Evolutionary conservation across 2,329 filamentous ascomycete species (phyloP), one percentile per base, ranked within the genome.

Genomic region (Stagonosporopsis vannaccii): DNA sequence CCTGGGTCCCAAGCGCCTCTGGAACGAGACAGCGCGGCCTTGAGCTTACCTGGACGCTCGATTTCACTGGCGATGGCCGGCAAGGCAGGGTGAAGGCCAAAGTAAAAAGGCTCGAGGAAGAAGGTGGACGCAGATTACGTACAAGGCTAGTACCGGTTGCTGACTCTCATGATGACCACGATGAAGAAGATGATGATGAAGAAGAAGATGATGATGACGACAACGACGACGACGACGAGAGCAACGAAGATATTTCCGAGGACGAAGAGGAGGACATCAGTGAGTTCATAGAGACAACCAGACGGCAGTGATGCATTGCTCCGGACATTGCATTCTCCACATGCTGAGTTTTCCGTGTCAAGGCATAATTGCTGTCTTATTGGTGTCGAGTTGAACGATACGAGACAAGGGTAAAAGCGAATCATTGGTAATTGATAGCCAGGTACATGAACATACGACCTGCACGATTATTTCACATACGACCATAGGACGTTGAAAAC

Each of bases 1-100:
- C 64, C 5, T 82, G 79, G 79, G 66, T 80, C 1, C 72, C 74
- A 5, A 71, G 74, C 17, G 75, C 78, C 22, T 74, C 74, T 8
- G 65, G 69, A 19, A 70, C 69, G 13, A 62, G 58, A 9, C 74
- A 75, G 41, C 69, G 71, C 1, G 63, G 13, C 45, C 59, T 81
- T 22, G 71, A 71, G 30, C 60, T 81, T 33, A 72, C 77, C 4
- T 81, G 79, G 79, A 71, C 59, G 32, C 56, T 82, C 42, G 74
- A 77, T 49, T 80, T 81, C 49, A 68, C 75, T 8, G 75, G 72
- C 0, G 72, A 70, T 41, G 78, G 77, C 0, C 74, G 74, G 25
- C 79, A 79, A 73, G 75, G 74, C 0, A 66, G 77, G 19, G 73
- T 76, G 15, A 69, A 71, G 40, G 65, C 78, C 4, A 80, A 78